Evolutionary conservation across 225 moss, liverwort and hornwort species (phyloP), one percentile per base, ranked within the genome.

Genomic region (Straminergon stramineum): DNA sequence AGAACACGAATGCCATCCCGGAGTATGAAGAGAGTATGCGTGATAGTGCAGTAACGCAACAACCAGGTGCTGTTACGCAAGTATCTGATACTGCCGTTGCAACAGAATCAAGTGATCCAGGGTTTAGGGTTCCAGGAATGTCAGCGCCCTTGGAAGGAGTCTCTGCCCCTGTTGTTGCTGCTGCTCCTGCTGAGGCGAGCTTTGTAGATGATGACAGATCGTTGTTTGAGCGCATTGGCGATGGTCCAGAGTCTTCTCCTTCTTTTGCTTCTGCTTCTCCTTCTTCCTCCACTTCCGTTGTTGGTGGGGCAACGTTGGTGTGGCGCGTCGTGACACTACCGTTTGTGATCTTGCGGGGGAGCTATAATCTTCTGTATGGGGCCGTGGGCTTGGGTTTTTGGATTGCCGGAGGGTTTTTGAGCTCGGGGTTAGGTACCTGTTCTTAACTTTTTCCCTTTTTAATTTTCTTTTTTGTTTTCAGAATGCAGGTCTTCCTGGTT

Each of bases 261-360:
- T 62, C 90, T 53, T 74, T 82, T 45, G n/a, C 51, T 57, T 73
- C 89, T 56, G 69, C 68, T 58, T 68, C 81, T 32, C 48, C 86
- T 80, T 60, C 80, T 41, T 41, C 81, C 41, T 81, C 81, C 81
- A 60, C 81, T 81, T 19, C 81, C 20, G 41, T 81, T 41, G 41
- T 30, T 31, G 75, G 69, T 82, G 94, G 91, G 35, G 80, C 94
- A 68, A 94, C 94, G 45, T 82, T 97, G 84, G 95, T 91, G 23
- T 99, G 98, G 98, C 91, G 96, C 80, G 70, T 97, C 60, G 96
- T 99, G 61, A 94, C 95, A 35, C 89, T 99, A n/a, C 97, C 98
- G 26, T 93, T 96, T 64, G 83, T 84, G 32, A 87, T 99, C 48
- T 90, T 99, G 52, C 92, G 93, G 26, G 97, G 95, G 27, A 95